Conservation (phyloP, 2,329 filamentous ascomycete genomes). For the Clonostachys rosea region DNA sequence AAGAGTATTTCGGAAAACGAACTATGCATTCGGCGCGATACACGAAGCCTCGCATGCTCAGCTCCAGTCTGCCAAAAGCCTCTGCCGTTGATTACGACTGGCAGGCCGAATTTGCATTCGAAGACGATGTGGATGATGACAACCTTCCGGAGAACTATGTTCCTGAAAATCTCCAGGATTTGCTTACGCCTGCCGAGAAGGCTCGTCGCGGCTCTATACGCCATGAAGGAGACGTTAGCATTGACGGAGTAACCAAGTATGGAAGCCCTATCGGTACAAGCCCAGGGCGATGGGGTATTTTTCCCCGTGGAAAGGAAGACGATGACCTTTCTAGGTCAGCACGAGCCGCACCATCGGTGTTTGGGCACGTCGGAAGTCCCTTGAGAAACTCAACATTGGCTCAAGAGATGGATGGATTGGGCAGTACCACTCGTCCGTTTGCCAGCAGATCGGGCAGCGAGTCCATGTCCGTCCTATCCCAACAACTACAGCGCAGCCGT, state of each 20-base stretch:
- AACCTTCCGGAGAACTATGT: constrained; percentile 53
- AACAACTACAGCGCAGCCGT: constrained; percentile 57
- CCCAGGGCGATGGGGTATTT: constrained; percentile 57
- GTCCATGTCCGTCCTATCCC: constrained; percentile 53
- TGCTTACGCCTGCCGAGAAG: constrained; percentile 64
- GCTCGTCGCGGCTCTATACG: constrained; percentile 57
- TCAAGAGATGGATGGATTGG: constrained; percentile 33
- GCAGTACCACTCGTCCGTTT: constrained; percentile 16
- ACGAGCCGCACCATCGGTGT: constrained; percentile 41
- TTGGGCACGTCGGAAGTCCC: constrained; percentile 63
- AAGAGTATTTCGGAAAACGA: constrained; percentile 67
- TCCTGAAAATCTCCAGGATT: constrained; percentile 64
- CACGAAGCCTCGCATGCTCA: constrained; percentile 60
- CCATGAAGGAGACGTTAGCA: constrained; percentile 44
- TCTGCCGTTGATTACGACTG: constrained; percentile 60
- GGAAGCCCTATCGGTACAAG: constrained; percentile 56
- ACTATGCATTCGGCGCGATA: constrained; percentile 65
- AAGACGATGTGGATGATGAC: constrained; percentile 62
- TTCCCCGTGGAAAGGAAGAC: constrained; percentile 56
- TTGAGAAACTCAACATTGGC: constrained; percentile 59
- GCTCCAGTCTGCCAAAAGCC: constrained; percentile 63
- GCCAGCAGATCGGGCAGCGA: constrained; percentile 37
- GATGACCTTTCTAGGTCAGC: constrained; percentile 37
- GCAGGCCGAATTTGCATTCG: constrained; percentile 67
- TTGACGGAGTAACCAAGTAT: constrained; percentile 49